A percentile compares a stretch with the other conserved stretches of the same genome.
phyloP scores from a whole-genome alignment of 345 rosid genomes.

The Psidium guajava region DNA sequence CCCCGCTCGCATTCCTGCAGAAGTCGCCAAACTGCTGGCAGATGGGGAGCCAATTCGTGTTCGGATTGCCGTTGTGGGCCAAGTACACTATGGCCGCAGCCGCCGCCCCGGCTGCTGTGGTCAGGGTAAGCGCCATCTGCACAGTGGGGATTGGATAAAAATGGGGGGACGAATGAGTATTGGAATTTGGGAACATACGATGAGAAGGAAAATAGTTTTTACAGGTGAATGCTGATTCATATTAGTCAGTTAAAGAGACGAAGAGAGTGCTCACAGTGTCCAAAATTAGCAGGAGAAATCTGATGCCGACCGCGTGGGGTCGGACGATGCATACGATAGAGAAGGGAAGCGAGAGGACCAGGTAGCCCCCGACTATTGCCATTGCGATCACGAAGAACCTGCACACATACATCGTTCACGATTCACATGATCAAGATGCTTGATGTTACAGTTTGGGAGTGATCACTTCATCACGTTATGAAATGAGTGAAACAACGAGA shows the following conservation, averaged over 20 bases:
- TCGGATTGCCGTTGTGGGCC: constrained; percentile 77
- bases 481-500: neutral
- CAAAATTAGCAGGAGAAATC: constrained; percentile 43
- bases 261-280: constrained; percentile 42
- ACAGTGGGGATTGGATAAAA: constrained; percentile 39
- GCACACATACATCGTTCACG: neutral
- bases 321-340: constrained; percentile 67
- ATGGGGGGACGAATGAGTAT: too few relatives aligned
- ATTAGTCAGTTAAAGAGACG: neutral
- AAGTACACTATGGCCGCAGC: constrained; percentile 71
- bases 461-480: neutral
- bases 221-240: neutral
- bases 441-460: neutral
- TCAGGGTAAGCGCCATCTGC: constrained; percentile 57
- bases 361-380: constrained; percentile 48
- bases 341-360: constrained; percentile 76
- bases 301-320: constrained; percentile 49
- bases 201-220: neutral
- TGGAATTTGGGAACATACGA: neutral
- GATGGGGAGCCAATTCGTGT: constrained; percentile 68
- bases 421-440: neutral
- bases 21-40: constrained; percentile 82
- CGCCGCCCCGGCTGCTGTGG: constrained; percentile 47
- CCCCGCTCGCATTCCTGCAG: constrained; percentile 70
- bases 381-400: constrained; percentile 75